phyloP scores from a whole-genome alignment of 306 rosid species.

The Albizia julibrissin region DNA sequence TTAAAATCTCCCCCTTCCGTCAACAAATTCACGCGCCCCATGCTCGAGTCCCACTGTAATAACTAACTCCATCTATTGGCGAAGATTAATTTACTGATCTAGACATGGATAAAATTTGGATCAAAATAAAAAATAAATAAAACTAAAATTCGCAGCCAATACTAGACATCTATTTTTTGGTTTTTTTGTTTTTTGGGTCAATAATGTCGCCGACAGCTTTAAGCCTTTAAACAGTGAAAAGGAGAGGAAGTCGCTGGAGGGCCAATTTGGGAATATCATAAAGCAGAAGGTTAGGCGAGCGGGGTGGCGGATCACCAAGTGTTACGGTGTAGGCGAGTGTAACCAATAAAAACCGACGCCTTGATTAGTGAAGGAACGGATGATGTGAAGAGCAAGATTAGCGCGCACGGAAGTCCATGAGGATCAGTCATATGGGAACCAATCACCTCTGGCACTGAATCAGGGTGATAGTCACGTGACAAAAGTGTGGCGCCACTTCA shows the following conservation, averaged over 20 bases:
- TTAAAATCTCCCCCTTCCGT: not conserved
- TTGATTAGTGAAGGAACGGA: not conserved
- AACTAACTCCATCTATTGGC: not conserved
- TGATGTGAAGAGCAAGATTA: not conserved
- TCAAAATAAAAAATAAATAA: not conserved
- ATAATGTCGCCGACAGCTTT: constrained; percentile 15
- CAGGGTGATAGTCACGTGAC: not conserved
- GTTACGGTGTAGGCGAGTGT: not conserved
- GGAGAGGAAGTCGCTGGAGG: not conserved
- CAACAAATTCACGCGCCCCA: not conserved
- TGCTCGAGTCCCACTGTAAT: not conserved
- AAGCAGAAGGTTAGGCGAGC: not conserved
- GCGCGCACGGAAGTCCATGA: constrained; percentile 12
- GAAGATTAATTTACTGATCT: not conserved
- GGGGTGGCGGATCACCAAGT: not conserved
- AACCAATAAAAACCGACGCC: not conserved
- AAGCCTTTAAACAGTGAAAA: not conserved
- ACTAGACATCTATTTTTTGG: not conserved
- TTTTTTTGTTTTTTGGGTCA: not conserved
- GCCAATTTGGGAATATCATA: constrained; percentile 14
- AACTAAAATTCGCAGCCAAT: not conserved
- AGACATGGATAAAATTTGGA: not conserved
- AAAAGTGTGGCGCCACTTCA: constrained; percentile 5
- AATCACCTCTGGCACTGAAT: not conserved
- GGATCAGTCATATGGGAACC: not conserved